Percentiles rank a stretch among this genome's conserved stretches.
phyloP scores from a whole-genome alignment of 2,329 filamentous ascomycete species.

The Sphaerulina vaccinii region DNA sequence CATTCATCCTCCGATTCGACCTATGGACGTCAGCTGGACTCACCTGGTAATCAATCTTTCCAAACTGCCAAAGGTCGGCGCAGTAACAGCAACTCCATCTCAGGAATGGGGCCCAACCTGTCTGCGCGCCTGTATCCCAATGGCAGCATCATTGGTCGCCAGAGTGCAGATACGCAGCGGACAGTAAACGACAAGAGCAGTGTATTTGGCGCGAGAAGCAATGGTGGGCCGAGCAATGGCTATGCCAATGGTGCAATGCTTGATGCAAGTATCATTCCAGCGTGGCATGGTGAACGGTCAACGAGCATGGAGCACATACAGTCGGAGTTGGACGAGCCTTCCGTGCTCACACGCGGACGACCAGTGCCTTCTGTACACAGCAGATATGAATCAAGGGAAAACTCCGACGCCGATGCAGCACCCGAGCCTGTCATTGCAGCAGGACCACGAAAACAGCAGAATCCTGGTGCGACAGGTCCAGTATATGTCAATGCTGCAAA shows the following conservation, averaged over 20 bases:
- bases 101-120: constrained; percentile 36
- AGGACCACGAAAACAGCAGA: constrained; percentile 63
- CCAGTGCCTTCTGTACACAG: constrained; percentile 47
- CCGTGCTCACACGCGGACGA: constrained; percentile 46
- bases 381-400: constrained; percentile 41
- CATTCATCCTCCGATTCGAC: constrained; percentile 63
- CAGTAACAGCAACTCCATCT: constrained; percentile 79
- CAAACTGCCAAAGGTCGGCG: constrained; percentile 53
- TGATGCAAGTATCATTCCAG: constrained; percentile 56
- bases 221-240: constrained; percentile 19
- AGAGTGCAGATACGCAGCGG: constrained; percentile 26
- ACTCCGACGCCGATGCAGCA: constrained; percentile 67
- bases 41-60: constrained; percentile 28
- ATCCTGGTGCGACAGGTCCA: constrained; percentile 39
- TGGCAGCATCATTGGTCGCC: constrained; percentile 19
- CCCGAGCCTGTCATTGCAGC: constrained; percentile 81
- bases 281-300: constrained; percentile 49
- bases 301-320: constrained; percentile 73
- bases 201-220: neutral
- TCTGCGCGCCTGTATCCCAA: constrained; percentile 16
- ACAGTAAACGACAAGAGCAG: constrained; percentile 11
- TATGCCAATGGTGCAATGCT: constrained; percentile 53
- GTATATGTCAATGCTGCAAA: constrained; percentile 35
- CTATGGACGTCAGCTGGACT: constrained; percentile 46
- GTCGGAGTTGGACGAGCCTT: constrained; percentile 41